These are phyloP conservation scores for Microdochium trichocladiopsis DNA, from an alignment of 2,329 filamentous ascomycete species.

Conservation along the genomic window DNA sequence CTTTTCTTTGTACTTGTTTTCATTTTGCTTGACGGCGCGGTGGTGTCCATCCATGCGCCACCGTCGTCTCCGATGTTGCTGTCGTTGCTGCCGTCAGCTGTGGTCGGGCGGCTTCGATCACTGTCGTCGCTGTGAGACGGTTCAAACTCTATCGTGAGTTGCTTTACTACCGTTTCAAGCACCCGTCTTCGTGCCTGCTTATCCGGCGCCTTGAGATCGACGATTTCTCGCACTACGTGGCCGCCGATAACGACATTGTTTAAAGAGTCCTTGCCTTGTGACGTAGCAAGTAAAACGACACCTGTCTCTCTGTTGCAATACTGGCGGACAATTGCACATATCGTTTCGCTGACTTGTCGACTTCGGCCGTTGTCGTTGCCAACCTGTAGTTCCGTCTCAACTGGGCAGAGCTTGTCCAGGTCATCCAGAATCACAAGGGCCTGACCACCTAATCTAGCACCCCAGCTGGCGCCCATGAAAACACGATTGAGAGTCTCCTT, in stretches of 20 bases:
- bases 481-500: constrained; percentile 80
- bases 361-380: constrained; percentile 91
- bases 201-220: constrained; percentile 82
- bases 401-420: constrained; percentile 84
- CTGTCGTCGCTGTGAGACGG: constrained; percentile 25
- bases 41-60: constrained; percentile 69
- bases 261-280: constrained; percentile 85
- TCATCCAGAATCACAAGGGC: constrained; percentile 87
- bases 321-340: constrained; percentile 76
- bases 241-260: constrained; percentile 88
- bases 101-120: constrained; percentile 48
- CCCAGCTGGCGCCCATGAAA: constrained; percentile 89
- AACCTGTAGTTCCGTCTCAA: constrained; percentile 89
- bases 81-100: constrained; percentile 45
- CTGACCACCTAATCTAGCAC: constrained; percentile 75
- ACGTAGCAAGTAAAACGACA: constrained; percentile 83
- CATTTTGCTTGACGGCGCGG: constrained; percentile 45
- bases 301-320: constrained; percentile 74
- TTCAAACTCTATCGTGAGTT: constrained; percentile 36
- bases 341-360: constrained; percentile 82
- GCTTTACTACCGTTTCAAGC: constrained; percentile 68
- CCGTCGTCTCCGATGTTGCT: constrained; percentile 41
- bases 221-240: constrained; percentile 86
- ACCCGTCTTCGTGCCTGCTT: constrained; percentile 84
- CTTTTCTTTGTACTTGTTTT: constrained; percentile 21